phyloP scores from a whole-genome alignment of 148 eudicot genomes.

The Spergularia bocconei region DNA sequence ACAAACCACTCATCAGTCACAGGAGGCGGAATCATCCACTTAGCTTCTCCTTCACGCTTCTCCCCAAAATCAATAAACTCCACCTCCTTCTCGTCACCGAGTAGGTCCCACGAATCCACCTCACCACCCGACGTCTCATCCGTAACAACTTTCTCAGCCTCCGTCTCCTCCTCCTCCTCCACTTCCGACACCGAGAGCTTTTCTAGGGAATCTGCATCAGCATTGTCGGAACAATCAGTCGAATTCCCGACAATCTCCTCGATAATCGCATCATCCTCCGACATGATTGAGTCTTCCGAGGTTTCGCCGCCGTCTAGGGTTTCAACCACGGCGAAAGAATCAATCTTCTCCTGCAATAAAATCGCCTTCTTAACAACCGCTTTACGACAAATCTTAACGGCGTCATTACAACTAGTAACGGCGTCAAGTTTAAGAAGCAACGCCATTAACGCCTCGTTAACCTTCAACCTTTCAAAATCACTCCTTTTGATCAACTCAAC shows the following conservation, averaged over 20 bases:
- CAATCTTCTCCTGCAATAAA: constrained; percentile 55
- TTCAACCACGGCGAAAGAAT: constrained; percentile 24
- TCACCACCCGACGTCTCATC: too few species aligned
- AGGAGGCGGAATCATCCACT: too few species aligned
- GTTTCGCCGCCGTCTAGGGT: background rate
- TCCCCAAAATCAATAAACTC: background rate
- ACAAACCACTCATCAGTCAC: constrained; percentile 21
- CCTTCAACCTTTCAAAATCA: constrained; percentile 46
- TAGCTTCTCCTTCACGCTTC: background rate
- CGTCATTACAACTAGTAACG: constrained; percentile 42
- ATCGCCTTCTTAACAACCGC: constrained; percentile 54
- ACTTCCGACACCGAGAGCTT: background rate
- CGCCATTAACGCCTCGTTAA: constrained; percentile 45
- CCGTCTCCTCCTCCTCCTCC: background rate
- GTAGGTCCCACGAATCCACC: too few species aligned
- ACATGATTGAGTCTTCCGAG: background rate
- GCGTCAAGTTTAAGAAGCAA: constrained; percentile 66
- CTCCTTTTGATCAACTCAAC: constrained; percentile 39
- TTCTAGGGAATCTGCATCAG: background rate
- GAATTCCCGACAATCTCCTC: background rate
- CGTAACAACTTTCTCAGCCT: too few species aligned
- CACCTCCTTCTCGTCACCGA: background rate
- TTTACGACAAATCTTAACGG: constrained; percentile 56
- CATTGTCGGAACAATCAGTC: background rate
- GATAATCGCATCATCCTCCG: background rate